Evolutionary conservation across 2,329 filamentous ascomycete genomes (phyloP).

Genomic region (Taxawa tesnikishii): DNA sequence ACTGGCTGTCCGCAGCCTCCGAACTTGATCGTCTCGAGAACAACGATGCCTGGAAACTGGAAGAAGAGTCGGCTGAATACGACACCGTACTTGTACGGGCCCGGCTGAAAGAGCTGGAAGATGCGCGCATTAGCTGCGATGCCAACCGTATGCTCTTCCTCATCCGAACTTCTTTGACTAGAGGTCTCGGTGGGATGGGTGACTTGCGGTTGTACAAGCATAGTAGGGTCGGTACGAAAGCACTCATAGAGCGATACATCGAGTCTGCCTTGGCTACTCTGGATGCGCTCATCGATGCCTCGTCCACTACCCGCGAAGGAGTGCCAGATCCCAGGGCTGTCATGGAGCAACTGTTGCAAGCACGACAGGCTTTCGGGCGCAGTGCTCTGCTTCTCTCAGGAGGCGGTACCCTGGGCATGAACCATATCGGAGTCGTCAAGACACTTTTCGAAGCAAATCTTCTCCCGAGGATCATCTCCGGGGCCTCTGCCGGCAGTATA

Average conservation of each 20-base stretch:
- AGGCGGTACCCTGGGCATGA: conserved; percentile 84
- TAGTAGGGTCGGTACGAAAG: conserved; percentile 76
- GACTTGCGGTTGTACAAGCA: conserved; percentile 72
- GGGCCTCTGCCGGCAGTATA: conserved; percentile 78
- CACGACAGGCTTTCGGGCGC: conserved; percentile 72
- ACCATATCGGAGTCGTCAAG: conserved; percentile 80
- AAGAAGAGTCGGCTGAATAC: conserved; percentile 56
- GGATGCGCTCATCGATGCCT: conserved; percentile 53
- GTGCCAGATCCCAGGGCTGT: conserved; percentile 47
- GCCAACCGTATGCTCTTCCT: conserved; percentile 67
- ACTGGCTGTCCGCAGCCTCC: conserved; percentile 65
- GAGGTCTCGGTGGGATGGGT: conserved; percentile 77
- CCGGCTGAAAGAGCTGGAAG: conserved; percentile 61
- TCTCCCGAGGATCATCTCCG: conserved; percentile 75
- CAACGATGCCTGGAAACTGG: conserved; percentile 69
- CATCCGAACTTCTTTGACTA: conserved; percentile 65
- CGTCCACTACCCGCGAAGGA: conserved; percentile 28
- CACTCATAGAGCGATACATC: conserved; percentile 77
- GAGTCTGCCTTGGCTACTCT: conserved; percentile 67
- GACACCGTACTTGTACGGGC: conserved; percentile 55
- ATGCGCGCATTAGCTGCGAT: conserved; percentile 60
- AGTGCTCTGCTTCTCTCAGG: conserved; percentile 74
- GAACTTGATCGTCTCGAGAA: conserved; percentile 71
- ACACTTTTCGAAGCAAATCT: conserved; percentile 62
- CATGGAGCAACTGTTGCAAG: conserved; percentile 57